phyloP scores from a whole-genome alignment of 2,329 filamentous ascomycete genomes.

The Colletotrichum cereale region DNA sequence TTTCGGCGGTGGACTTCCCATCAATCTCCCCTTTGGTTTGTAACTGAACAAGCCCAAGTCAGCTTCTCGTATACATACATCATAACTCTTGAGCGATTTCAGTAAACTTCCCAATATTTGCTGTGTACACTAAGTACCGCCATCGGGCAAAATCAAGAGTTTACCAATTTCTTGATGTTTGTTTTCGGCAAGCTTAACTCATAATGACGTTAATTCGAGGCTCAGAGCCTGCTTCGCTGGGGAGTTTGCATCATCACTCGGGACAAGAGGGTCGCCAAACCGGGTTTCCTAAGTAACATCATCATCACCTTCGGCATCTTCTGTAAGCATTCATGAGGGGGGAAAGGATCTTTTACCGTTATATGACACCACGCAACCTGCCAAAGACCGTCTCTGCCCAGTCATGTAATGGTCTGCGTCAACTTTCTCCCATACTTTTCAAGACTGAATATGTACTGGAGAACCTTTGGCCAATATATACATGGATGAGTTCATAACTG shows the following conservation, averaged over 20 bases:
- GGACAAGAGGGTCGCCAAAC: neutral
- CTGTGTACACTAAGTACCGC: too few species aligned
- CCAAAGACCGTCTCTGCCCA: neutral
- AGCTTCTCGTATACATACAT: neutral
- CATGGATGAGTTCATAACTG: neutral
- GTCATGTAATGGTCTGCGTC: neutral
- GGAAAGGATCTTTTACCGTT: neutral
- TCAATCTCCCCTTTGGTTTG: slow-evolving; percentile 33
- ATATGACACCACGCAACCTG: too few species aligned
- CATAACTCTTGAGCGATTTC: neutral
- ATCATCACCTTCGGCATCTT: neutral
- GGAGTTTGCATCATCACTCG: neutral
- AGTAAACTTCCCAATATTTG: neutral
- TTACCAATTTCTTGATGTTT: neutral
- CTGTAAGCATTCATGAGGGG: too few species aligned
- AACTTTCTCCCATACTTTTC: neutral
- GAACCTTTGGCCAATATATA: too few species aligned
- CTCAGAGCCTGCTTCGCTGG: neutral
- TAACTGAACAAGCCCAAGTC: neutral
- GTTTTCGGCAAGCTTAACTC: too few species aligned
- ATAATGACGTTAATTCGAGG: neutral
- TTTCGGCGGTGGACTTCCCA: slow-evolving; percentile 17
- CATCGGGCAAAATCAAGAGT: neutral
- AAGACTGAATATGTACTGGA: neutral
- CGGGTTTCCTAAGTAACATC: neutral